Evolutionary conservation across 108 stramenopile species (phyloP).

Genomic region (Nitzschia sp.): DNA sequence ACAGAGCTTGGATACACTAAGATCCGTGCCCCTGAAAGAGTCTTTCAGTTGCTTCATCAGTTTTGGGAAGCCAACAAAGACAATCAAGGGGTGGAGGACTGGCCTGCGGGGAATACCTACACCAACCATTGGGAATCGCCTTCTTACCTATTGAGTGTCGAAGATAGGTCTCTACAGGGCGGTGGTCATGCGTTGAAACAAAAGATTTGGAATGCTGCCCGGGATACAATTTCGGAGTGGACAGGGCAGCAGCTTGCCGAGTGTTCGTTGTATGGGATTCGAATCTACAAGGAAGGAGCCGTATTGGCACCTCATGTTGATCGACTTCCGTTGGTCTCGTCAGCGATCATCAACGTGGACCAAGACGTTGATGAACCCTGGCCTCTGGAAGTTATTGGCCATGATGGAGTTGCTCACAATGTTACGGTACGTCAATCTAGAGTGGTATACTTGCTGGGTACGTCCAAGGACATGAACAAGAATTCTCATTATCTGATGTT

Average conservation of each 20-base stretch:
- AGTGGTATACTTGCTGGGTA: too few species aligned
- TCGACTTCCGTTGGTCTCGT: slow-evolving; percentile 74
- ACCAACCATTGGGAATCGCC: slow-evolving; percentile 56
- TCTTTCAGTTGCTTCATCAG: slow-evolving; percentile 40
- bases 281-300: slow-evolving; percentile 81
- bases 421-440: slow-evolving; percentile 48
- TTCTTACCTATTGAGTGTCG: slow-evolving; percentile 44
- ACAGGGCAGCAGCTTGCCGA: slow-evolving; percentile 56
- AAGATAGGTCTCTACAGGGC: slow-evolving; percentile 32
- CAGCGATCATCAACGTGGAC: slow-evolving; percentile 88
- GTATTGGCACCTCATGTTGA: slow-evolving; percentile 90
- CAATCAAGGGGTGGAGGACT: slow-evolving; percentile 31
- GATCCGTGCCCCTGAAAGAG: slow-evolving; percentile 45
- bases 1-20: slow-evolving; percentile 57
- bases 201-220: slow-evolving; percentile 55
- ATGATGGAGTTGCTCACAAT: slow-evolving; percentile 84
- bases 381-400: slow-evolving; percentile 91
- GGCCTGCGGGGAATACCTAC: slow-evolving; percentile 16
- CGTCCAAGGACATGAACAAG: background rate
- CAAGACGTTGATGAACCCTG: slow-evolving; percentile 92
- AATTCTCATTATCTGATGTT: too few species aligned
- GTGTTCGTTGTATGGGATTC: slow-evolving; percentile 83
- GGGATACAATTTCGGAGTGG: slow-evolving; percentile 72
- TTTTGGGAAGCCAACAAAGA: slow-evolving; percentile 68
- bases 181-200: slow-evolving; percentile 52